Evolutionary conservation across 108 stramenopile genomes (phyloP), one percentile per base, ranked within the genome.

Genomic region (Parietichytrium sp.): DNA sequence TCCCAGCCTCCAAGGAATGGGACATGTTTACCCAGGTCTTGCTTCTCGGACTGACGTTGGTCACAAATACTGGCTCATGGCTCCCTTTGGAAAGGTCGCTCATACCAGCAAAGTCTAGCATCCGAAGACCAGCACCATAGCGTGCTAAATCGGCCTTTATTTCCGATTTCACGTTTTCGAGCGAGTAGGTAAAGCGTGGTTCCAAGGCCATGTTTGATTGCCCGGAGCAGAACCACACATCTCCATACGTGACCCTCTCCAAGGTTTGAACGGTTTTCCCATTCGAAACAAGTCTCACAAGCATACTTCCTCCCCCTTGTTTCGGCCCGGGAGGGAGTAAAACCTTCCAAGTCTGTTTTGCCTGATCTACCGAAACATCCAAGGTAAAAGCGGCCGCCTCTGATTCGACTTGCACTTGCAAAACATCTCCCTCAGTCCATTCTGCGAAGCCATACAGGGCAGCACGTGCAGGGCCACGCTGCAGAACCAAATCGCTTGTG

Each of bases 141-240:
- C n/a, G n/a, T n/a, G n/a, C n/a, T n/a, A n/a, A n/a, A n/a, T n/a
- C n/a, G n/a, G n/a, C n/a, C n/a, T n/a, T n/a, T n/a, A n/a, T n/a
- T 0, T 42, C 51, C 29, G 38, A 26, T 3, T 15, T 29, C 15
- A 45, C 38, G 10, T 49, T 51, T 23, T 55, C 16, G 3, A 12
- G 20, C 20, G 29, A 33, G 54, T 47, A 84, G 3, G 52, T 54
- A 10, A 81, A 36, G 25, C 29, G 26, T 2, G 81, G 18, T 15
- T 13, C 12, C 16, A 84, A 47, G 2, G 12, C 10, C 83, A 84
- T 84, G 80, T 84, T 84, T 4, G 79, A 80, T 54, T 84, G 83
- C 13, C 83, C 83, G 23, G 29, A 31, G 54, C 83, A 84, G 30
- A 47, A 54, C 79, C 79, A 84, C 49, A 84, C 79, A 45, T 79